phyloP scores from a whole-genome alignment of 2,329 filamentous ascomycete species.

The Xylaria sp. region DNA sequence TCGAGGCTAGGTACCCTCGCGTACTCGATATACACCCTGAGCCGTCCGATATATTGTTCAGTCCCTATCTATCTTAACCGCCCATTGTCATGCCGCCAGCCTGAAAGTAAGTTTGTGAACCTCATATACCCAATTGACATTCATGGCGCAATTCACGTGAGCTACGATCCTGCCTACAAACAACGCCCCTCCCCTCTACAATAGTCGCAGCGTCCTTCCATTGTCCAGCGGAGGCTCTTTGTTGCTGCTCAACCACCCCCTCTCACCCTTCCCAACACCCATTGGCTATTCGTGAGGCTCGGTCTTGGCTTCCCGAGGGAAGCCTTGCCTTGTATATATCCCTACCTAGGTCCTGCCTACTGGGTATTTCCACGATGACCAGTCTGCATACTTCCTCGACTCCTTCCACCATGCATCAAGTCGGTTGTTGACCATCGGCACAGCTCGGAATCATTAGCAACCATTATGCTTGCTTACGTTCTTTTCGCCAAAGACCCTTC shows the following conservation, averaged over 20 bases:
- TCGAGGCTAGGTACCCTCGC: background rate
- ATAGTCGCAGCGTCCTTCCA: background rate
- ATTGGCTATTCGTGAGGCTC: background rate
- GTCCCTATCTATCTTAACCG: background rate
- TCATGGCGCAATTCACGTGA: background rate
- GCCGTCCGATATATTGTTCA: background rate
- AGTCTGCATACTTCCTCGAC: conserved; percentile 6
- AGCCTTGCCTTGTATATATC: background rate
- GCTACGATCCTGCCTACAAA: background rate
- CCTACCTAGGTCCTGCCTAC: conserved; percentile 4
- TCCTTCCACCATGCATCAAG: conserved; percentile 14
- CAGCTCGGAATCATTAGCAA: conserved; percentile 18
- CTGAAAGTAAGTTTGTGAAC: background rate
- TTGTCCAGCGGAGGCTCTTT: background rate
- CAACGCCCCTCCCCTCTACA: background rate
- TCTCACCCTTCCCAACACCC: background rate
- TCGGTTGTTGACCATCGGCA: conserved; percentile 14
- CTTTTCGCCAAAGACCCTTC: conserved; percentile 29
- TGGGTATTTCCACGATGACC: conserved; percentile 8
- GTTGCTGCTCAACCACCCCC: background rate
- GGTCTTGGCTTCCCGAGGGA: conserved; percentile 17
- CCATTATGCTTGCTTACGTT: conserved; percentile 28
- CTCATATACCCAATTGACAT: background rate
- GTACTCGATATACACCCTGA: background rate
- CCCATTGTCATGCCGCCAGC: too few species aligned